Percentiles rank a stretch among this genome's conserved stretches.
Evolutionary conservation across 2,329 filamentous ascomycete genomes (phyloP).

Genomic region (Metarhizium robertsii): DNA sequence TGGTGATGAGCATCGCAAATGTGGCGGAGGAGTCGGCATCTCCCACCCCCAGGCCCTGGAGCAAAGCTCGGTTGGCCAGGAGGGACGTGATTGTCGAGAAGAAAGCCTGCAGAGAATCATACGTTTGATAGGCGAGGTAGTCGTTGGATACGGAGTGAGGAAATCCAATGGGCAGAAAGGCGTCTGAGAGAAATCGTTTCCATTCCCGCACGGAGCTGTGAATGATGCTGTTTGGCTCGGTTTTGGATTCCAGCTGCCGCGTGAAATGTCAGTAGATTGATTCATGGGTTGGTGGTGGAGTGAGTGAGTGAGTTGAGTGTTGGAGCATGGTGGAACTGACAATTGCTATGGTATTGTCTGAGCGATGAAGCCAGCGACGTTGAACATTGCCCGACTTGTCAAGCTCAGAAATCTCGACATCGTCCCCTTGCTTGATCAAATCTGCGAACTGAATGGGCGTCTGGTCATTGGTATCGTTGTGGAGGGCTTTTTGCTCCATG

Average conservation of each 20-base stretch:
- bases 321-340: conserved; percentile 11
- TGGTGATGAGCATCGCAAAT: conserved; percentile 69
- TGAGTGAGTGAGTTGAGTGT: not conserved
- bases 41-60: conserved; percentile 74
- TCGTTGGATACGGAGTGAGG: conserved; percentile 78
- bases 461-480: not conserved
- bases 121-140: conserved; percentile 65
- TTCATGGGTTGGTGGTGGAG: too few relatives aligned
- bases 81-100: conserved; percentile 73
- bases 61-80: conserved; percentile 71
- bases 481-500: not conserved
- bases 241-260: conserved; percentile 14
- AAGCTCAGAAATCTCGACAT: conserved; percentile 25
- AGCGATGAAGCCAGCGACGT: conserved; percentile 23
- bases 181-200: conserved; percentile 43
- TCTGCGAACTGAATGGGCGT: conserved; percentile 12
- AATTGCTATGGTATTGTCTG: conserved; percentile 15
- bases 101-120: conserved; percentile 75
- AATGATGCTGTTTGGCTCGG: conserved; percentile 14
- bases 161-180: conserved; percentile 82
- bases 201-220: conserved; percentile 22
- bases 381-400: conserved; percentile 28
- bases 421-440: conserved; percentile 14
- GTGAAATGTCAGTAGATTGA: conserved; percentile 4
- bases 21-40: conserved; percentile 72